phyloP scores from a whole-genome alignment of 139 green algal genomes.

The Coelastrella sp. region DNA sequence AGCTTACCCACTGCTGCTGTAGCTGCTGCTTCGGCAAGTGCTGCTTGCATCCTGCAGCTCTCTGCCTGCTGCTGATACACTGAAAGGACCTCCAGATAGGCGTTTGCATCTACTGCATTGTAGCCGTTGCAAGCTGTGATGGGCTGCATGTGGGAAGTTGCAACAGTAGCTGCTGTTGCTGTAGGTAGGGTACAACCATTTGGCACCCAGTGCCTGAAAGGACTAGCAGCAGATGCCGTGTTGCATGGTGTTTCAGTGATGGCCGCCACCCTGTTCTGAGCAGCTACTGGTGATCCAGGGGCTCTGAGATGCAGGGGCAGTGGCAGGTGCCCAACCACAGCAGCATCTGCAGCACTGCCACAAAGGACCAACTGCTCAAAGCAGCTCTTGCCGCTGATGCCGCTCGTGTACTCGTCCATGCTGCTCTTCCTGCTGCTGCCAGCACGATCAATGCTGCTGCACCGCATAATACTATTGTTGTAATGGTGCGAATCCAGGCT shows the following conservation, averaged over 20 bases:
- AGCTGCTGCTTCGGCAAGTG: neutral
- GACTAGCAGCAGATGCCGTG: neutral
- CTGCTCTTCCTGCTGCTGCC: neutral
- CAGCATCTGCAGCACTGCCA: too few species aligned
- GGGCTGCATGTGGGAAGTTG: neutral
- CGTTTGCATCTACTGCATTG: neutral
- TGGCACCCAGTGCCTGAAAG: neutral
- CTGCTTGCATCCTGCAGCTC: neutral
- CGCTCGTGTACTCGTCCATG: neutral
- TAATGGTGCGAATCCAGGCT: neutral
- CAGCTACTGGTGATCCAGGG: neutral
- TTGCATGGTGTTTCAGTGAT: too few species aligned
- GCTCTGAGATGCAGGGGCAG: neutral
- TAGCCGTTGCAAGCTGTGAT: neutral
- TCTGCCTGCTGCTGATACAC: neutral
- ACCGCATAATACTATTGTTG: neutral
- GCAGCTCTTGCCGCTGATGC: neutral
- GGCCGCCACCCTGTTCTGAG: neutral
- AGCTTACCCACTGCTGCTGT: conserved; percentile 1
- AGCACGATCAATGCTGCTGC: neutral
- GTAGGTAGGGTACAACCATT: neutral
- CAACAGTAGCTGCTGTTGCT: neutral
- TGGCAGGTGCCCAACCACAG: neutral
- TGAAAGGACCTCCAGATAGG: neutral
- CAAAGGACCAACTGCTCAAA: neutral